Evolutionary conservation across 495 filamentous ascomycete genomes (phyloP).

Genomic region (Paragyromitra xinjiangensis): DNA sequence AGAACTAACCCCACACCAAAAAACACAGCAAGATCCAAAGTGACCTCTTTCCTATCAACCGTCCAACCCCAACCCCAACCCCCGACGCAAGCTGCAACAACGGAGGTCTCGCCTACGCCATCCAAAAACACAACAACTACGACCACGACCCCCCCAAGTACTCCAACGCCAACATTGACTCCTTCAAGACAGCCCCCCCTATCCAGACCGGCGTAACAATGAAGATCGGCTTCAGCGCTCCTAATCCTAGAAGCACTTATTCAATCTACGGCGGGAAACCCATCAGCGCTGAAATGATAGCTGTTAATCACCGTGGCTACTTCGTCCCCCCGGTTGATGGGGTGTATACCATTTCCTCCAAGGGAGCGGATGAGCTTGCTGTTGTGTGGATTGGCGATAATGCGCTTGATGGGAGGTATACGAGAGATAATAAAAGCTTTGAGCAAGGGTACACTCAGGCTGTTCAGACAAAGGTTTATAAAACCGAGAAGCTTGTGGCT

Average conservation of each 20-base stretch:
- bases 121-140: constrained; percentile 13
- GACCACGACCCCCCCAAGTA: not conserved
- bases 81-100: constrained; percentile 15
- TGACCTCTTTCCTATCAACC: too few species aligned
- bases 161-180: not conserved
- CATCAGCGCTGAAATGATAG: not conserved
- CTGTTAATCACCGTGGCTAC: constrained; percentile 27
- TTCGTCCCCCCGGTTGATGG: constrained; percentile 2
- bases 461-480: not conserved
- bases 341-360: not conserved
- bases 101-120: constrained; percentile 11
- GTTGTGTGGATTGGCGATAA: constrained; percentile 13
- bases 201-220: constrained; percentile 17
- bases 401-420: constrained; percentile 13
- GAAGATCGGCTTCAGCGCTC: not conserved
- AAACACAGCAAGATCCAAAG: not conserved
- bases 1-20: not conserved
- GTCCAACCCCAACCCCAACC: not conserved
- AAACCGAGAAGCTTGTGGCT: not conserved
- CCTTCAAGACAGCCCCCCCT: constrained; percentile 12
- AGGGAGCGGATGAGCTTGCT: constrained; percentile 1
- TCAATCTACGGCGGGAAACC: constrained; percentile 5
- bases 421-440: not conserved
- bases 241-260: not conserved
- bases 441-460: not conserved